Evolutionary conservation across 164 flowering plant species (phyloP), one percentile per base, ranked within the genome.

Genomic region (Tetracentron sinense): DNA sequence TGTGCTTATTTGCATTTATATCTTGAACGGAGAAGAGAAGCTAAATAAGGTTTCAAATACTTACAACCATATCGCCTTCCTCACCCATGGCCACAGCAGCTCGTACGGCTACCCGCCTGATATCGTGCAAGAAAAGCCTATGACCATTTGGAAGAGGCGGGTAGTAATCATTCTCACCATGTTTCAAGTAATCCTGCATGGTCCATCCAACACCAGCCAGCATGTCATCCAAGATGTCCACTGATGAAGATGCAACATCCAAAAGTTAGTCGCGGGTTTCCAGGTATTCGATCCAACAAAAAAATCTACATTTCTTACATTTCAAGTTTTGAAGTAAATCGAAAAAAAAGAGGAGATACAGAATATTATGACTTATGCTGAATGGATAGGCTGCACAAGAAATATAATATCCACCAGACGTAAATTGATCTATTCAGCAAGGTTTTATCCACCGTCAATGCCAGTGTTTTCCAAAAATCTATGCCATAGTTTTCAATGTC

Each of bases 71-170:
- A 73, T 94, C 99, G 21, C 97, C 99, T 81, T 94, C 99, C 78
- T 94, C 99, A 0, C 97, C 99, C 99, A 94, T 91, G 64, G 99
- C 99, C 69, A 91, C 97, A 35, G 96, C 99, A 69, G 84, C 78
- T 42, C 97, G 88, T 42, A 94, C 99, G 72, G 99, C 99, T 58
- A 91, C 97, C 49, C 88, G 79, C 70, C 99, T 83, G 52, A 91
- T 84, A 62, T 94, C 99, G 75, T 91, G 97, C 68, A 94, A 67
- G 70, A 94, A 91, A 42, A 94, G 81, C 68, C 97, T 79, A 70
- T 94, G 88, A 53, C 97, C 99, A 78, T 89, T 94, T 46, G 87
- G 77, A 65, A 94, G 97, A 56, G 99, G 97, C 23, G 97, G 99
- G 56, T 91, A 91, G 66, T 89, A 94, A 74, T 94, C 99, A 74